Percentiles rank a stretch among this genome's conserved stretches.
Evolutionary conservation across 2,329 filamentous ascomycete genomes (phyloP).

Genomic region (Blastomyces gilchristii): DNA sequence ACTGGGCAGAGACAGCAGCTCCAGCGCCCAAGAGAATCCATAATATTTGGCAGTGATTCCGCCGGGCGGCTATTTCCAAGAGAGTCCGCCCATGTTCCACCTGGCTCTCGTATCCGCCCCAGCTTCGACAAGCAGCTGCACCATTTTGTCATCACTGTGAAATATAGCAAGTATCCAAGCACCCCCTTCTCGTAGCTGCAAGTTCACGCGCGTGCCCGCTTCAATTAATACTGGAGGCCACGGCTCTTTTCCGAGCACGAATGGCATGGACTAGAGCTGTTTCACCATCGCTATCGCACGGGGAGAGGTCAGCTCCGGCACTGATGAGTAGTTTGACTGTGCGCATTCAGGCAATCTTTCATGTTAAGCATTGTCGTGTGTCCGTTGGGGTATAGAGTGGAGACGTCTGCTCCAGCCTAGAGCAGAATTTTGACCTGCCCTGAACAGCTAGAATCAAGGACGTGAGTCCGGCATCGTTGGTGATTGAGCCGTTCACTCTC

Average conservation of each 20-base stretch:
- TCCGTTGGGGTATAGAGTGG: neutral
- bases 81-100: neutral
- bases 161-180: neutral
- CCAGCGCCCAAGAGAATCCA: neutral
- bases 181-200: neutral
- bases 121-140: neutral
- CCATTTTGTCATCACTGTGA: neutral
- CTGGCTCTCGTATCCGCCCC: neutral
- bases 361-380: neutral
- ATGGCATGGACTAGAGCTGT: neutral
- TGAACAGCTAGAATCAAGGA: neutral
- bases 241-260: neutral
- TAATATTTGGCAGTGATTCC: neutral
- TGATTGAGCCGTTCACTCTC: neutral
- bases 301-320: neutral
- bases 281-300: neutral
- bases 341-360: neutral
- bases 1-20: neutral
- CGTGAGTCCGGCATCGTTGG: neutral
- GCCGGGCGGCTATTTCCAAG: neutral
- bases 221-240: neutral
- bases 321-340: neutral
- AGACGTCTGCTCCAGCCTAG: conserved; percentile 3
- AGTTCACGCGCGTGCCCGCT: neutral
- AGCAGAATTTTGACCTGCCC: neutral